A percentile compares a stretch with the other conserved stretches of the same genome.
Conservation (phyloP, 257 asterid species). For the Gentiana macrophylla region DNA sequence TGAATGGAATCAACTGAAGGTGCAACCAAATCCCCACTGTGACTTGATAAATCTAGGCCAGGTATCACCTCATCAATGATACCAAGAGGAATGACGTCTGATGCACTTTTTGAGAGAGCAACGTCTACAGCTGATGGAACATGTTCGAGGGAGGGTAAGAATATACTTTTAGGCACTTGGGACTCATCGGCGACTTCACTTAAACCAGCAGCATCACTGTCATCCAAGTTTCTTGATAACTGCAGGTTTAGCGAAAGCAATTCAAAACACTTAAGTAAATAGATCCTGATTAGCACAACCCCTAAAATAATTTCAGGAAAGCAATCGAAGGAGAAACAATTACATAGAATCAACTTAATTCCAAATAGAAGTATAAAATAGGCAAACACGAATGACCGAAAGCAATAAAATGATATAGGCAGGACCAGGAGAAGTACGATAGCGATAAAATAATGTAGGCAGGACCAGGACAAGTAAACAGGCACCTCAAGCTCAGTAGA, state of each 20-base stretch:
- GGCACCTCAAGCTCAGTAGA: conserved; percentile 51
- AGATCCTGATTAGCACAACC: not conserved
- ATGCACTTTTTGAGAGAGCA: conserved; percentile 21
- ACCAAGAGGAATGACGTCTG: conserved; percentile 36
- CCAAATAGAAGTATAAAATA: no score
- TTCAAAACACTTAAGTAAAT: not conserved
- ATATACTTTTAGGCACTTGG: conserved; percentile 24
- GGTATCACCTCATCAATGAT: conserved; percentile 57
- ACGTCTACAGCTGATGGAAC: conserved; percentile 36
- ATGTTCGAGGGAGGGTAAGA: conserved; percentile 31
- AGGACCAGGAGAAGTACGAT: not conserved
- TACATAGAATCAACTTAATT: no score
- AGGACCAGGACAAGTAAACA: conserved; percentile 12
- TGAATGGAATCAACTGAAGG: conserved; percentile 37
- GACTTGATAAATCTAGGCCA: conserved; percentile 51
- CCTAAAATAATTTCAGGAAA: not conserved
- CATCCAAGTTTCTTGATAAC: conserved; percentile 45
- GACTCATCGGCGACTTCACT: conserved; percentile 32
- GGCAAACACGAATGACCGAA: not conserved
- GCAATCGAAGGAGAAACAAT: not conserved
- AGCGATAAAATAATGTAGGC: conserved; percentile 5
- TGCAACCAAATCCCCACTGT: conserved; percentile 27
- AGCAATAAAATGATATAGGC: conserved; percentile 5
- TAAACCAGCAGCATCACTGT: conserved; percentile 18
- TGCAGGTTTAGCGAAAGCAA: conserved; percentile 15